Base-by-base conservation (phyloP, 306 rosid genomes). In the Cicer cuneatum region DNA sequence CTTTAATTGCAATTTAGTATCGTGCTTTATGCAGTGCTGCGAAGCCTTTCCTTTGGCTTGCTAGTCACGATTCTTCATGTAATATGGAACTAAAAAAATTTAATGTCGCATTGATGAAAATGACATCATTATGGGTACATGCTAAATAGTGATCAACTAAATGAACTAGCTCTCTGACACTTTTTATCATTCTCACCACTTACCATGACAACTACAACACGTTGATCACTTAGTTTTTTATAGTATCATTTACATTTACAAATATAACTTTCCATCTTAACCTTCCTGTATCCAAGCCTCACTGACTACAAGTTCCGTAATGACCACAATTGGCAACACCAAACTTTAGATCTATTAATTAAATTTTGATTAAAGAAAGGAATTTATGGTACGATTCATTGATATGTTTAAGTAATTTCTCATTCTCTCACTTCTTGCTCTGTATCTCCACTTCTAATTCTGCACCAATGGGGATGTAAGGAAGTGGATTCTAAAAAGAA, bases 381-480 rank as follows among this genome's bases (percentile, higher is more conserved):
- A 7, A 42, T 73, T 84, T 79, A 85, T 82, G 62, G 80, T 68
- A 37, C 81, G 87, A 66, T 24, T 72, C 80, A 80, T 80, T 74
- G 54, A 89, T 89, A 33, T 89, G 91, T 75, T 83, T 74, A 2
- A 86, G 84, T 81, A 89, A 49, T 77, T 72, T 89, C 76, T 85
- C 81, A 54, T 91, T 89, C 80, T 92, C 90, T 83, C 73, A 68
- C 42, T 65, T 85, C 72, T 62, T 81, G 45, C 80, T 63, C 63
- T 56, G 83, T 71, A 87, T 83, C 66, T 83, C 87, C 14, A 53
- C 77, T 73, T 88, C 87, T 76, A 89, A 78, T 76, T 82, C 90
- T 87, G 96, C 86, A 89, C 45, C 57, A 14, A n/a, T n/a, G 43
- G 66, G 67, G 18, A 59, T 43, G n/a, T n/a, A n/a, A 29, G 65